Conservation (phyloP, 2,329 filamentous ascomycete species). For the Beauveria sp. region DNA sequence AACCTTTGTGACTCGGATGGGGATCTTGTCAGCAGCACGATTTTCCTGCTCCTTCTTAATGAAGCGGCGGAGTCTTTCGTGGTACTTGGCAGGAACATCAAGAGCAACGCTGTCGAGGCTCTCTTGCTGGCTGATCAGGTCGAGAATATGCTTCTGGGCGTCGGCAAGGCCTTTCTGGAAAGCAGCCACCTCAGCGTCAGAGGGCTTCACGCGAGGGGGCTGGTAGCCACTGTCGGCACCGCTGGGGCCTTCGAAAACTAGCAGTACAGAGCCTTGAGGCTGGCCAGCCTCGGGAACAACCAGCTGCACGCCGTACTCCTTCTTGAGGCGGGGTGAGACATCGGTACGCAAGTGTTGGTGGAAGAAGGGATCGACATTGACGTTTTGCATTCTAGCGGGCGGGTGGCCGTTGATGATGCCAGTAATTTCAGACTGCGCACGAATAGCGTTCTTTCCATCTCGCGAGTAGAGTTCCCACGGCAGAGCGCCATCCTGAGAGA, state of each 20-base stretch:
- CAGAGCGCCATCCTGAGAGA: slow-evolving; percentile 58
- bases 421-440: slow-evolving; percentile 67
- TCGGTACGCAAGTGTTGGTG: slow-evolving; percentile 63
- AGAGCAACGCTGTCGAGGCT: slow-evolving; percentile 41
- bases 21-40: slow-evolving; percentile 49
- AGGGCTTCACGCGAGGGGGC: slow-evolving; percentile 46
- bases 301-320: slow-evolving; percentile 64
- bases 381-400: slow-evolving; percentile 58
- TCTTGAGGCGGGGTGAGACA: slow-evolving; percentile 54
- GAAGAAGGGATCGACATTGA: slow-evolving; percentile 72
- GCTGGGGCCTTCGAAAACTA: slow-evolving; percentile 66
- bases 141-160: slow-evolving; percentile 49
- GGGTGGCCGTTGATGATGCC: slow-evolving; percentile 67
- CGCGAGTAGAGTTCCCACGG: slow-evolving; percentile 85
- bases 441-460: slow-evolving; percentile 74
- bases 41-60: slow-evolving; percentile 58
- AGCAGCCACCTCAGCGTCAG: slow-evolving; percentile 38
- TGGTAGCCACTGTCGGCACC: slow-evolving; percentile 40
- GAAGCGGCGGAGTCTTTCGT: slow-evolving; percentile 55
- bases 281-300: slow-evolving; percentile 61
- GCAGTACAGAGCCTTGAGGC: slow-evolving; percentile 52
- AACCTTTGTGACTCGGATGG: slow-evolving; percentile 49
- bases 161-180: slow-evolving; percentile 50
- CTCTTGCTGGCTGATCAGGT: slow-evolving; percentile 53
- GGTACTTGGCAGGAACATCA: slow-evolving; percentile 56